Percentiles rank a stretch among this genome's conserved stretches.
These are phyloP conservation scores for Pythium sukuiense DNA, from an alignment of 352 stramenopile species.

Conservation along the genomic window DNA sequence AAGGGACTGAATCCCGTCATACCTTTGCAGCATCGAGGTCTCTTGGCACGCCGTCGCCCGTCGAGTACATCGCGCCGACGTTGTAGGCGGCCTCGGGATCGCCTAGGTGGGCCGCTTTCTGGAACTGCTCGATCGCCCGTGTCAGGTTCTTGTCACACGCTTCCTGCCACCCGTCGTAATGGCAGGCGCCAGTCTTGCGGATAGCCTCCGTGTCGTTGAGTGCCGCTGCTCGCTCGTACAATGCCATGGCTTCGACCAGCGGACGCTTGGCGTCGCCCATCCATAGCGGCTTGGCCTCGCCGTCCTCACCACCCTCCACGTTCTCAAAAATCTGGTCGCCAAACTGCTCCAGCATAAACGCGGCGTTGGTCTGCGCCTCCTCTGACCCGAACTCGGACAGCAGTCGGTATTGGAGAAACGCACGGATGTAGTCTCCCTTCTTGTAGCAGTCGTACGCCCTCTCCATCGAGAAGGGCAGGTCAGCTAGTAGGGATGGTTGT, in stretches of 20 bases:
- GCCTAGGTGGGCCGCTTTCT: slow-evolving; percentile 47
- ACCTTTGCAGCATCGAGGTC: slow-evolving; percentile 44
- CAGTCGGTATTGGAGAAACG: slow-evolving; percentile 71
- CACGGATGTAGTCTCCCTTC: slow-evolving; percentile 58
- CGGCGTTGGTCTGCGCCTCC: slow-evolving; percentile 66
- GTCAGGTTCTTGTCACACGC: slow-evolving; percentile 57
- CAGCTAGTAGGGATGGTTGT: slow-evolving; percentile 43
- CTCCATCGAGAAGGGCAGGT: slow-evolving; percentile 63
- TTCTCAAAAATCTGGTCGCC: slow-evolving; percentile 40
- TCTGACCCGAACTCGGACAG: slow-evolving; percentile 63
- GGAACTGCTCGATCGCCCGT: slow-evolving; percentile 53
- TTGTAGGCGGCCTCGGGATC: slow-evolving; percentile 67
- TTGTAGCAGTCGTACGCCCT: slow-evolving; percentile 69
- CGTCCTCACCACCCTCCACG: not conserved
- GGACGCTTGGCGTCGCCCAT: slow-evolving; percentile 32
- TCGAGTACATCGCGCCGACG: slow-evolving; percentile 57
- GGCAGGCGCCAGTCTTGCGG: slow-evolving; percentile 62
- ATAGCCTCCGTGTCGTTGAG: slow-evolving; percentile 77
- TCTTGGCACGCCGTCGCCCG: slow-evolving; percentile 42
- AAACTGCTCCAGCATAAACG: slow-evolving; percentile 67
- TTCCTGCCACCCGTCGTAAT: slow-evolving; percentile 57
- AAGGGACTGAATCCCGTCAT: too few species aligned
- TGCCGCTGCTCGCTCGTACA: slow-evolving; percentile 53
- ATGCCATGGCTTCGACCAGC: slow-evolving; percentile 45
- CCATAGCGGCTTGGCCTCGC: slow-evolving; percentile 14